Conservation (phyloP, 148 eudicot genomes). For the Euryodendron excelsum region DNA sequence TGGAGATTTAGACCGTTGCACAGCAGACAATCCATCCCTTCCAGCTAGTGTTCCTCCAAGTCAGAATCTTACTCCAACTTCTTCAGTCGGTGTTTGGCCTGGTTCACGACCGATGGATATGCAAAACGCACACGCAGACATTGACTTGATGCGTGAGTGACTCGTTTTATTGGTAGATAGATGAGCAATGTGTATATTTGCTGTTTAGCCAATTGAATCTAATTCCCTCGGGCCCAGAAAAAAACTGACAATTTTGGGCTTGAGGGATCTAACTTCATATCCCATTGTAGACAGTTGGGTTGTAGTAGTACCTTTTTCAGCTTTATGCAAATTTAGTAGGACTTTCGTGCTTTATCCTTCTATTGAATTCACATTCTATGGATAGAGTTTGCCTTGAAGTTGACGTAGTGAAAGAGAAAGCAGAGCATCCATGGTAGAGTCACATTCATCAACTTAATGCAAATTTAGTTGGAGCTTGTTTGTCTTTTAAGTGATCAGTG, state of each 20-base stretch:
- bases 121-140: slow-evolving; percentile 47
- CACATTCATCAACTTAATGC: slow-evolving; percentile 50
- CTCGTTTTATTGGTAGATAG: slow-evolving; percentile 6
- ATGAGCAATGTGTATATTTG: slow-evolving; percentile 8
- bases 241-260: not conserved
- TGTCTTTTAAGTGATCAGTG: slow-evolving; percentile 21
- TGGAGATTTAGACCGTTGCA: slow-evolving; percentile 31
- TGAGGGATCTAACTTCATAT: not conserved
- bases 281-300: not conserved
- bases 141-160: slow-evolving; percentile 68
- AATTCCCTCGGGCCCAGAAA: slow-evolving; percentile 7
- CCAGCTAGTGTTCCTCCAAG: slow-evolving; percentile 32
- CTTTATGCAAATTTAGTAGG: not conserved
- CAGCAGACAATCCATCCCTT: slow-evolving; percentile 26
- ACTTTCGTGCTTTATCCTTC: not conserved
- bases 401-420: no score
- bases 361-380: no score
- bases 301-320: slow-evolving; percentile 4
- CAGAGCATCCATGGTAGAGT: slow-evolving; percentile 4
- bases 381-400: no score
- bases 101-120: slow-evolving; percentile 44
- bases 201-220: not conserved
- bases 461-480: no score
- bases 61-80: slow-evolving; percentile 39
- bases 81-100: slow-evolving; percentile 55